Conservation (phyloP, 1,284 basidiomycete species). For the Melampsora larici-populina region DNA sequence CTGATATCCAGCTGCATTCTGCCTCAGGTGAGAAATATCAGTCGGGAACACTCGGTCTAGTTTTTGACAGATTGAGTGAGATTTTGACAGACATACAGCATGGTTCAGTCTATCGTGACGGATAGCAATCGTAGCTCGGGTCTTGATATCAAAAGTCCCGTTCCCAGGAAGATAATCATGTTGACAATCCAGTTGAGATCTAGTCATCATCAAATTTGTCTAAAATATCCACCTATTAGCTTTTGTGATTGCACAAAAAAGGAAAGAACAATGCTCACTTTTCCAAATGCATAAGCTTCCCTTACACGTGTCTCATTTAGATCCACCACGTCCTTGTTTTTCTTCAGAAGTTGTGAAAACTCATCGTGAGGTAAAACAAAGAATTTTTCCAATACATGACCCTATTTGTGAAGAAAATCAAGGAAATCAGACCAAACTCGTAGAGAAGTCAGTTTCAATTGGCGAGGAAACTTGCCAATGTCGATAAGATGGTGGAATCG, state of each 20-base stretch:
- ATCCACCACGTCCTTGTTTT: constrained; percentile 44
- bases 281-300: constrained; percentile 78
- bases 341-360: constrained; percentile 26
- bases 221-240: constrained; percentile 51
- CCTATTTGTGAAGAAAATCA: constrained; percentile 1
- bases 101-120: constrained; percentile 83
- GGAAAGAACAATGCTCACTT: constrained; percentile 57
- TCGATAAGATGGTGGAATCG: constrained; percentile 71
- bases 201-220: constrained; percentile 78
- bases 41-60: constrained; percentile 55
- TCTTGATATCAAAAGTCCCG: constrained; percentile 95
- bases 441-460: constrained; percentile 10
- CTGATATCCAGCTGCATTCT: constrained; percentile 52
- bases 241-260: constrained; percentile 7
- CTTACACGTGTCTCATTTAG: constrained; percentile 55
- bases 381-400: constrained; percentile 51
- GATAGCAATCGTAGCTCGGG: constrained; percentile 78
- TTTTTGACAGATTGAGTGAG: background rate
- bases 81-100: constrained; percentile 58
- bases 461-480: constrained; percentile 63
- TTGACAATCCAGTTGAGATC: constrained; percentile 87
- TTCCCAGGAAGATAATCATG: constrained; percentile 78
- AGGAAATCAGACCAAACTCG: background rate
- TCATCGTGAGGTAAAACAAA: constrained; percentile 45
- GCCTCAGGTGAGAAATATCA: background rate